Evolutionary conservation across 306 rosid species (phyloP), one percentile per base, ranked within the genome.

Genomic region (Dalbergia cochinchinensis): DNA sequence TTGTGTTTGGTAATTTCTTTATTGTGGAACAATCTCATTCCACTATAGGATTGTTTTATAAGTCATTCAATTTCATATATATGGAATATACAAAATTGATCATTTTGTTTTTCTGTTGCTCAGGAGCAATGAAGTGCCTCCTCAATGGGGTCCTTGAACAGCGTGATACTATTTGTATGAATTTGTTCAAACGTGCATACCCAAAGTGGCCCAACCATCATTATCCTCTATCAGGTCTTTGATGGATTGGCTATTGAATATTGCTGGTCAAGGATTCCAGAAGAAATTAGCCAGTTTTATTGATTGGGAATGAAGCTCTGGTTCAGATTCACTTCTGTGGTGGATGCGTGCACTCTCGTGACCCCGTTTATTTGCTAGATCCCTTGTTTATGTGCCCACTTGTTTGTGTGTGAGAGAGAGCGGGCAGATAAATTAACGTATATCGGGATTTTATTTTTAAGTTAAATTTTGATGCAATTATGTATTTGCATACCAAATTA

Each of bases 41-140:
- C 16, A 48, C 31, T 22, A 37, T 15, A 41, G 41, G 42, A 7
- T 81, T 72, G 48, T 15, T 20, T 59, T 48, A 72, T 35, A 68
- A 15, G 31, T 13, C 50, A 31, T 70, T 72, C 48, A 34, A 70
- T 51, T 50, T 37, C 41, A 20, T 73, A 48, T 37, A 15, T 10
- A 7, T 10, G 11, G 53, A 22, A 42, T 11, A 3, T 59, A 20
- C 20, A 64, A 51, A 8, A 18, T 68, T 69, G 50, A 61, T 48
- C 3, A 34, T 26, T 71, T 22, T 78, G 47, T 64, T 12, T 65
- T 26, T 7, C 37, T 48, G n/a, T 61, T 71, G 16, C 9, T 67
- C 89, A 91, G 98, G 98, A 78, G 86, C 89, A 55, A 88, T 93
- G 92, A 95, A 95, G 82, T 93, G 97, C 60, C 80, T 95, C 71